Conservation (phyloP, 2,329 filamentous ascomycete species). For the Diaporthe destruens region DNA sequence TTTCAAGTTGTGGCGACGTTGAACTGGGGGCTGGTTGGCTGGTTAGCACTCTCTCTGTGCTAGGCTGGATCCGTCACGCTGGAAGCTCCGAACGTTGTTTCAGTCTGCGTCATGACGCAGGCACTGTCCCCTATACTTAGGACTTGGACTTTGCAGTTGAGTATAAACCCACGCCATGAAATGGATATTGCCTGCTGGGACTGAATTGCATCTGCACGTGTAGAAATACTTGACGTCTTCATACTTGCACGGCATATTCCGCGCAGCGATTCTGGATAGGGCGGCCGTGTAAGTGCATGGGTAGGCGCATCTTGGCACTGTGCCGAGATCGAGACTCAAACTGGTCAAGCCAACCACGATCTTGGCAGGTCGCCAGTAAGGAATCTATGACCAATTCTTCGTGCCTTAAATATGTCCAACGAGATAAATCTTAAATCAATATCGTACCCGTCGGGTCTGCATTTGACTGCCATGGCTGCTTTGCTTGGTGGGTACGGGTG, state of each 20-base stretch:
- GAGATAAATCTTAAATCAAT: not conserved
- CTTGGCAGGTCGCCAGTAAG: not conserved
- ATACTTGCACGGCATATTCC: not conserved
- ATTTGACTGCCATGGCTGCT: not conserved
- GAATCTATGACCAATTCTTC: no score
- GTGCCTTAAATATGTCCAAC: not conserved
- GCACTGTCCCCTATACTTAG: not conserved
- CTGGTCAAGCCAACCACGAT: not conserved
- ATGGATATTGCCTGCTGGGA: conserved; percentile 26
- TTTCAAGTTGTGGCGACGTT: not conserved
- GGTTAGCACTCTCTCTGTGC: no score
- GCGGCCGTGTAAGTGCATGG: not conserved
- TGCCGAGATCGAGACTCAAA: not conserved
- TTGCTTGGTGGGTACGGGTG: not conserved
- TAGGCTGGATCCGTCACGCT: conserved; percentile 14
- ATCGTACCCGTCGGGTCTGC: not conserved
- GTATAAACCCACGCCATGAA: not conserved
- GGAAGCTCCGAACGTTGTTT: conserved; percentile 29
- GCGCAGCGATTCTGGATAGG: not conserved
- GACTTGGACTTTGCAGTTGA: conserved; percentile 14
- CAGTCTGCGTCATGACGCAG: conserved; percentile 21
- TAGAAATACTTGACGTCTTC: not conserved
- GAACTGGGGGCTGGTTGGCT: not conserved
- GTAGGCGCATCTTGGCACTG: no score
- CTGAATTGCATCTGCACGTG: not conserved